Percentiles rank a stretch among this genome's conserved stretches.
phyloP scores from a whole-genome alignment of 441 rosid species.

The Theobroma grandiflorum region DNA sequence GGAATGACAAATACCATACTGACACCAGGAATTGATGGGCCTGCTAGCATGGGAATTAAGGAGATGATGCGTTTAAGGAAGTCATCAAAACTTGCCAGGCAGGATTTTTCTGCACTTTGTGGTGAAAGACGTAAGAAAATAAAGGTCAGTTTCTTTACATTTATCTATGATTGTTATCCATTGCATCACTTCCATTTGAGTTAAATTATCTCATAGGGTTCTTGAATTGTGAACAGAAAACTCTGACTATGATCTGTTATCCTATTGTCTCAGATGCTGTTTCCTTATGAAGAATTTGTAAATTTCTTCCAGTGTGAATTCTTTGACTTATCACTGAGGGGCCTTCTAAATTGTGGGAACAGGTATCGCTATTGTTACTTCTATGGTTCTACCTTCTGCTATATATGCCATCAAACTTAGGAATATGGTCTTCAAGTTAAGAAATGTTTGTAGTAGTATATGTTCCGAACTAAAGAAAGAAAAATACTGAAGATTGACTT shows the following conservation, averaged over 20 bases:
- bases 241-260: slow-evolving; percentile 22
- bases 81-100: slow-evolving; percentile 51
- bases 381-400: slow-evolving; percentile 25
- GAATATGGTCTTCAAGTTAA: slow-evolving; percentile 13
- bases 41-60: slow-evolving; percentile 49
- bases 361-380: slow-evolving; percentile 46
- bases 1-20: slow-evolving; percentile 38
- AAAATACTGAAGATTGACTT: slow-evolving; percentile 17
- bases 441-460: not conserved
- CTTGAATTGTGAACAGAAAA: slow-evolving; percentile 19
- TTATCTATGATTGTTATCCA: slow-evolving; percentile 21
- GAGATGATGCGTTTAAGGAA: slow-evolving; percentile 69
- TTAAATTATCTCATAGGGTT: slow-evolving; percentile 5
- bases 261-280: slow-evolving; percentile 63
- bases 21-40: slow-evolving; percentile 47
- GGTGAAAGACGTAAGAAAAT: slow-evolving; percentile 52
- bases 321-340: slow-evolving; percentile 71
- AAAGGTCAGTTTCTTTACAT: slow-evolving; percentile 47
- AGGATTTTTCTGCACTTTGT: slow-evolving; percentile 33
- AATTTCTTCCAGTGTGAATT: slow-evolving; percentile 70
- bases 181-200: not conserved
- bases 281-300: slow-evolving; percentile 83
- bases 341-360: slow-evolving; percentile 88
- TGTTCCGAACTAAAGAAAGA: not conserved
- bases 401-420: slow-evolving; percentile 2